Base-by-base conservation (phyloP, 2,329 filamentous ascomycete species). In the Ustulina deusta region DNA sequence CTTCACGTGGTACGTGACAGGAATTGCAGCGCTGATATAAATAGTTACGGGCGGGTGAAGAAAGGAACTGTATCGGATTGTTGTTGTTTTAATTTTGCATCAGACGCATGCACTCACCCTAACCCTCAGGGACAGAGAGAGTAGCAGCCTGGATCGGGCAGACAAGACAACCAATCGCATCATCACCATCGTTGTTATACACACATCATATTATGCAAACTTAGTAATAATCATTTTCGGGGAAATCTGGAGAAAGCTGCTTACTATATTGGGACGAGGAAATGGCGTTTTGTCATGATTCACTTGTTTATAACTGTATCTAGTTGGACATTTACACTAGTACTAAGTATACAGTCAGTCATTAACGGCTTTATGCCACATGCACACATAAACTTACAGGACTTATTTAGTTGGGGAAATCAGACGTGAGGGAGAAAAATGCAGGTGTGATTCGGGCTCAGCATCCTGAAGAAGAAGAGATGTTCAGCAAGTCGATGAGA, bases 1-100 rank as follows among this genome's bases (percentile, higher is more conserved):
- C 75, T 90, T 90, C 71, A 89, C 87, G 34, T 90, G 87, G 87
- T 90, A 90, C 72, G 86, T 89, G 42, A 81, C 81, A 27, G 87
- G 88, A 2, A 75, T 87, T 11, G 81, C 78, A 9, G 73, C 81
- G 40, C 75, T 82, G 27, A 49, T 76, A 61, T 78, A 75, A 66
- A 60, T 78, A 74, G 64, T 32, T 15, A 27, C 40, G 34, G 17
- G 32, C 56, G 6, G 32, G 58, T 49, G 40, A 59, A 44, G 46
- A 15, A 32, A 51, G 25, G 7, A 32, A 11, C 29, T 40, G 9
- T 25, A 55, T 29, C n/a, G 17, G n/a, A 11, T 9, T 52, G 15
- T n/a, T 2, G 17, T 29, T 29, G 34, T 29, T 40, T 40, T 56
- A 42, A 42, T 56, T 34, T n/a, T 58, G 11, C 29, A 44, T 49